A percentile compares a stretch with the other conserved stretches of the same genome.
phyloP scores from a whole-genome alignment of 1,139 yeast genomes.

The Sugiyamaella pinicola region DNA sequence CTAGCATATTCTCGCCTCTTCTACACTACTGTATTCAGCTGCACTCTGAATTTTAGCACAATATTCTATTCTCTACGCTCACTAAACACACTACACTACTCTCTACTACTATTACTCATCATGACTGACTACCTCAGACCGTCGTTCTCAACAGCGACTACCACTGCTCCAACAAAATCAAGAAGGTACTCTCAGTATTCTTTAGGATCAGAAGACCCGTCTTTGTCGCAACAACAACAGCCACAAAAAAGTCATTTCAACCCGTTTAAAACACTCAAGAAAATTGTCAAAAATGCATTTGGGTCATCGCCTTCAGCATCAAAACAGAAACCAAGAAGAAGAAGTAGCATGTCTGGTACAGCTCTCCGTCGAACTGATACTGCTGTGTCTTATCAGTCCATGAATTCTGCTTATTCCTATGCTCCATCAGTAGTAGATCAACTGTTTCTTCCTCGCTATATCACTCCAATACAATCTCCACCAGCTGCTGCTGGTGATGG shows the following conservation, averaged over 20 bases:
- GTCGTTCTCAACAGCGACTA: conserved; percentile 22
- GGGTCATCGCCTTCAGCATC: conserved; percentile 10
- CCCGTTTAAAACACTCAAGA: conserved; percentile 19
- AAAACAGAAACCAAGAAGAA: conserved; percentile 7
- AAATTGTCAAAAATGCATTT: conserved; percentile 19
- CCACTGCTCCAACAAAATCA: conserved; percentile 20
- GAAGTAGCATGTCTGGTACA: conserved; percentile 10
- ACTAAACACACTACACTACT: neutral
- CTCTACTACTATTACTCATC: neutral
- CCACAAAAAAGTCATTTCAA: conserved; percentile 7
- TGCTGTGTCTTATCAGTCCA: conserved; percentile 20
- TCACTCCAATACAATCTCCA: conserved; percentile 17
- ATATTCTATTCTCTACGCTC: neutral
- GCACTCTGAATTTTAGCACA: no score
- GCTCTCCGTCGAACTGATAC: conserved; percentile 20
- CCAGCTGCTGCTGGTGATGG: conserved; percentile 12
- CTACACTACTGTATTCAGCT: neutral
- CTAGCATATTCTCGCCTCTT: no score
- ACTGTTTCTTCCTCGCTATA: conserved; percentile 20
- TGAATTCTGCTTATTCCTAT: conserved; percentile 20
- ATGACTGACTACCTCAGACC: conserved; percentile 22
- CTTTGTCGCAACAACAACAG: conserved; percentile 3
- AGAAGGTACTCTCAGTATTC: conserved; percentile 19
- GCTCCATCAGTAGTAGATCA: conserved; percentile 22
- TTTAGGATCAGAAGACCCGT: conserved; percentile 6